phyloP scores from a whole-genome alignment of 148 eudicot species.

The Camellia granthamiana region DNA sequence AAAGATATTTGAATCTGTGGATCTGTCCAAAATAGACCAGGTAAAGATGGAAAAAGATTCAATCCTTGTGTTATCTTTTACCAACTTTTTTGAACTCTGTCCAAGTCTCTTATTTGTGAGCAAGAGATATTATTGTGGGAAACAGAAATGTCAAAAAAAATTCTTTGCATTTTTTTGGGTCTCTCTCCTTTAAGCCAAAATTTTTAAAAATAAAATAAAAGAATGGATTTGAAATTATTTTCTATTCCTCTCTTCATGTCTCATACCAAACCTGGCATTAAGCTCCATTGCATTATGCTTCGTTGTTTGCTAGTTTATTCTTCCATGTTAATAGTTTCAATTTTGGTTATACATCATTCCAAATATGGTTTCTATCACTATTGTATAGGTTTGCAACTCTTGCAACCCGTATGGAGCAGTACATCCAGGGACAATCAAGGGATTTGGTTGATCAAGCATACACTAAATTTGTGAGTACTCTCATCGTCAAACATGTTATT shows the following conservation, averaged over 20 bases:
- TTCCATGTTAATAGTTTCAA: neutral
- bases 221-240: too few relatives aligned
- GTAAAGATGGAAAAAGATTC: too few relatives aligned
- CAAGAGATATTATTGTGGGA: neutral
- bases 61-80: too few relatives aligned
- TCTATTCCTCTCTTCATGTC: too few relatives aligned
- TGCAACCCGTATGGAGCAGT: conserved; percentile 99
- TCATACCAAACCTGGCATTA: neutral
- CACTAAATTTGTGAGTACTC: conserved; percentile 76
- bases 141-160: neutral
- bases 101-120: neutral
- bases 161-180: too few relatives aligned
- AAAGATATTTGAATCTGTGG: neutral
- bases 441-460: conserved; percentile 98
- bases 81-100: neutral
- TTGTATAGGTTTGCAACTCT: conserved; percentile 76
- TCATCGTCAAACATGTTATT: neutral
- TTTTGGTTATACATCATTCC: conserved; percentile 1
- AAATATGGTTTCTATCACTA: conserved; percentile 4
- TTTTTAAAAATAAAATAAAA: too few relatives aligned
- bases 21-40: too few relatives aligned
- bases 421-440: conserved; percentile 95
- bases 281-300: neutral
- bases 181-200: too few relatives aligned
- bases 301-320: neutral